Base-by-base conservation (phyloP, 192 early-diverging fungal species). In the Umbelopsis sp. region DNA sequence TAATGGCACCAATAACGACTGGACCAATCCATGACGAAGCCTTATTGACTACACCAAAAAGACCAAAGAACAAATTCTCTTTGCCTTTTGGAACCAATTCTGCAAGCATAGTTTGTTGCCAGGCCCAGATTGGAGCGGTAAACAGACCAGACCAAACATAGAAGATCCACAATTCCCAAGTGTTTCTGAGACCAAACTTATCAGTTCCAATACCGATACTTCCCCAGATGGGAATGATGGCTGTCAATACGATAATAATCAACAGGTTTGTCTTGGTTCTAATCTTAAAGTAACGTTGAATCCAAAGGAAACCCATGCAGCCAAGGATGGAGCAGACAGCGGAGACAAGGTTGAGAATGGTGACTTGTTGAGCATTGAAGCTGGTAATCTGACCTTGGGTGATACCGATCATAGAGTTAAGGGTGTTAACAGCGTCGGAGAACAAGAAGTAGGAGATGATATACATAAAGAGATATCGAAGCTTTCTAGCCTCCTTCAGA, bases 21-120 rank as follows among this genome's bases (percentile, higher is more conserved):
- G 92, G 91, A 8, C 92, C 92, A 32, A 93, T 74, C 90, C 91
- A 93, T 29, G 85, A 78, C 1, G 85, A 85, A 16, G 87, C 90
- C 77, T 92, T 91, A 77, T 93, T 89, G 14, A 88, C 89, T 66
- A 90, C 81, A 62, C 85, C 90, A 71, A 88, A 93, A 8, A 93
- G 68, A 22, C 83, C 83, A 70, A 91, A 93, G 80, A 93, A 91
- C 73, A 90, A 79, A 14, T 87, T 81, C 56, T 91, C 92, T 38
- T 80, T 82, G 24, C 90, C 91, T 31, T 80, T 82, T 0, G 92
- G 92, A 0, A 87, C 65, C 66, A 93, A 74, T 49, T 90, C 85
- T 3, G 86, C 83, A 66, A 88, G 90, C 69, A 92, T 62, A 29
- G 85, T 86, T 16, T 90, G 83, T 45, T 85, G 88, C 71, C 84